Percentiles rank a stretch among this genome's conserved stretches.
phyloP scores from a whole-genome alignment of 768 basidiomycete genomes.

The Boletus reticulatus region DNA sequence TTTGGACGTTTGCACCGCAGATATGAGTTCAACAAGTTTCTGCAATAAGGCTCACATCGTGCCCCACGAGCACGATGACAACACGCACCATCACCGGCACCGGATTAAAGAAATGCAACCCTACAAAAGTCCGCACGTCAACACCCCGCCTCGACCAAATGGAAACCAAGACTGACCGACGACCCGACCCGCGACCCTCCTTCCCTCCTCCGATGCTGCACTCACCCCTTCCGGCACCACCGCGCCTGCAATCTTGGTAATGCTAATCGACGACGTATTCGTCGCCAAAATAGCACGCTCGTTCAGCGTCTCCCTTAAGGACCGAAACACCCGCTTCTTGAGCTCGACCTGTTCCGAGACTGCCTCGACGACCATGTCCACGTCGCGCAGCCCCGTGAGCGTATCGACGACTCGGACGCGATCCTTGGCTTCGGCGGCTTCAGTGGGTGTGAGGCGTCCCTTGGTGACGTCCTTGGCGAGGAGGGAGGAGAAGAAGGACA shows the following conservation, averaged over 20 bases:
- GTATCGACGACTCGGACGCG: constrained; percentile 63
- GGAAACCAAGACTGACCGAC: constrained; percentile 54
- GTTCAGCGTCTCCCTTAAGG: constrained; percentile 63
- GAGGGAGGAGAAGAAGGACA: constrained; percentile 74
- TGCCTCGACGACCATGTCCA: constrained; percentile 93
- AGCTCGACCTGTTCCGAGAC: constrained; percentile 80
- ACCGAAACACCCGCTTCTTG: constrained; percentile 75
- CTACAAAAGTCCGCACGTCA: constrained; percentile 34
- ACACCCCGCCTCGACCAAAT: neutral
- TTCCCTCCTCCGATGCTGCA: constrained; percentile 62
- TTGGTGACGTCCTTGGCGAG: constrained; percentile 89
- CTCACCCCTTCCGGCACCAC: constrained; percentile 58
- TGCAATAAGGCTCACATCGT: constrained; percentile 22
- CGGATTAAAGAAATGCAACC: constrained; percentile 94
- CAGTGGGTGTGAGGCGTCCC: constrained; percentile 63
- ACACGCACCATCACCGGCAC: constrained; percentile 87
- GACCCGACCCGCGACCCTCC: constrained; percentile 65
- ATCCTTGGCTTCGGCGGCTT: constrained; percentile 71
- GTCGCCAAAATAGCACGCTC: constrained; percentile 81
- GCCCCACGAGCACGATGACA: neutral
- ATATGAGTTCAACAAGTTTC: constrained; percentile 96
- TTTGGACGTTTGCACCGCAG: constrained; percentile 85
- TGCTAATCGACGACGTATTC: constrained; percentile 93
- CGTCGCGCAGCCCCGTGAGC: constrained; percentile 65
- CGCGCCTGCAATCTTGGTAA: constrained; percentile 89